Evolutionary conservation across 2,329 filamentous ascomycete genomes (phyloP), one percentile per base, ranked within the genome.

Genomic region (Sporothrix variecibatus): DNA sequence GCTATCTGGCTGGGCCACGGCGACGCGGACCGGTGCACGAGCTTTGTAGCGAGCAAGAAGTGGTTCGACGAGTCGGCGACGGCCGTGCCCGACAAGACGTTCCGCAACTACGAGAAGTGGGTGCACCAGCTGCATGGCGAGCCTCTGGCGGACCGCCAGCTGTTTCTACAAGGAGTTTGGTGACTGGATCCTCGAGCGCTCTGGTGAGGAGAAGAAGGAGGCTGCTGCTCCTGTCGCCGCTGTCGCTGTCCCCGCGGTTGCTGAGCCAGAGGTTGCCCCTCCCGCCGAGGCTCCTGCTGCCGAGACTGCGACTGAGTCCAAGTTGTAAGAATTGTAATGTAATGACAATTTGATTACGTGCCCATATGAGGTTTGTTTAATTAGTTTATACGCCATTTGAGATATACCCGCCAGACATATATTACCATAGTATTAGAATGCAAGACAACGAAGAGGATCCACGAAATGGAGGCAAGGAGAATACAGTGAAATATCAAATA

Each of bases 1-100:
- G 87, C 89, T 71, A 80, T 98, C 34, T 92, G 92, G 86, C 81
- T 97, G 40, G 88, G 88, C 0, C 94, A 97, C 82, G 95, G 95
- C 8, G 92, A 90, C n/a, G 86, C 80, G 3, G 95, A 98, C 81
- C 85, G 86, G 78, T 87, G 92, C 40, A 92, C 92, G 64, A 90
- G 88, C 81, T 93, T 89, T 78, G 83, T 87, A 9, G 90, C 88
- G 1, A 90, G 89, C 73, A 89, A 89, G 83, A 86, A 84, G 74
- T 93, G 92, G 82, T 89, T 90, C 75, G 87, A 91, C 28, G 23
- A 34, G 26, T 65, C 72, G 43, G 83, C 88, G 76, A 83, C 87
- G 34, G 82, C 83, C 69, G 84, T 92, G 7, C 84, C 87, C 78
- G 94, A 97, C 81, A 92, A 90, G 79, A 87, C 87, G 76, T 91